Base-by-base conservation (phyloP, 306 rosid species). In the Citrullus mucosospermus region DNA sequence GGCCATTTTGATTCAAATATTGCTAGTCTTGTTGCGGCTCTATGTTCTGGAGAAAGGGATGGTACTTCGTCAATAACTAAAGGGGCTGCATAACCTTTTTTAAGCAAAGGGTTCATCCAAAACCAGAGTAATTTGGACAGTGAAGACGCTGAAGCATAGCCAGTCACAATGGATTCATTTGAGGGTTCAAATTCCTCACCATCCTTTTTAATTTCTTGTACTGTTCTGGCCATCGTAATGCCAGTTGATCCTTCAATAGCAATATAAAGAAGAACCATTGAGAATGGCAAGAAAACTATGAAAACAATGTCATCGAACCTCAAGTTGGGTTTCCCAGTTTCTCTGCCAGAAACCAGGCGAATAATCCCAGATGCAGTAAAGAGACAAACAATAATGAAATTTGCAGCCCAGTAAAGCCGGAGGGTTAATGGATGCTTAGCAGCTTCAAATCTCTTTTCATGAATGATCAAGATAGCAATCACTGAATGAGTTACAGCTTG, bases 51-150 rank as follows among this genome's bases (percentile, higher is more conserved):
- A 0, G 97, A 88, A 80, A 95, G 97, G 1, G 50, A 28, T 2
- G 98, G 98, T 62, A 95, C 78, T 13, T 95, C 88, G 44, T 92
- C 96, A 8, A 89, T 79, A 44, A 77, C 88, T 41, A 95, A 82
- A 0, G 97, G 96, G 3, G 93, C 77, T 18, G 63, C 55, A 78
- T 95, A 91, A 65, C 98, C 98, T 87, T 89, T 88, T 22, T 85
- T 87, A 79, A 95, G 83, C 80, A 95, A 81, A 28, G 98, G 98
- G 80, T 95, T 95, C 85, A 95, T 82, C 98, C 98, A 95, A 74
- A 89, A 41, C 98, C 96, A 92, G 68, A 92, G 90, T 38, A 95
- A 89, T 80, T 83, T 95, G 11, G 96, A 91, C 16, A 86, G 43
- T 2, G 79, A 14, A 53, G 97, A 90, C 81, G 97, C 98, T 6